Base-by-base conservation (phyloP, 352 stramenopile species). In the Blastocystis hominis region DNA sequence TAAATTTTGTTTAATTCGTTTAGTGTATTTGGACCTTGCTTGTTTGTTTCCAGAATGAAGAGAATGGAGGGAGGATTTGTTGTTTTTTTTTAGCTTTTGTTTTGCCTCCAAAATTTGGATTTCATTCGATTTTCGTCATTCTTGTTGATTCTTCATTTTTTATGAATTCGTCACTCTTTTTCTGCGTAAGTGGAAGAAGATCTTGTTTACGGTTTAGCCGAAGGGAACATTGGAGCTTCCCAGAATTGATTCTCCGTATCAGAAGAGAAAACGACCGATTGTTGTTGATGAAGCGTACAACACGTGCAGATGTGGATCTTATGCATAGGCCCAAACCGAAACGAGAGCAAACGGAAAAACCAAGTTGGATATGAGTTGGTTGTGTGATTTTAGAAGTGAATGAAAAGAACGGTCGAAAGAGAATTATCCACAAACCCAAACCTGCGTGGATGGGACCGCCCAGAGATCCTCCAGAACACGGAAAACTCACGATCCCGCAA, bases 351-450 rank as follows among this genome's bases (percentile, higher is more conserved):
- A n/a, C 66, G 38, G 36, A 30, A 9, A 84, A 64, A 9, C 7
- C 68, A 84, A 47, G 13, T 34, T 53, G 36, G 1, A 10, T 38
- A 17, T 47, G 54, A 53, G n/a, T 13, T 47, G 34, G 3, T n/a
- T 20, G 6, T 4, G 5, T 66, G 6, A 2, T 54, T 2, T 54
- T 66, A 80, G 50, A 68, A 36, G 50, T 77, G 1, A 77, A 61
- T 17, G 66, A 55, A n/a, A 61, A 46, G 9, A 53, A 61, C 24
- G 55, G 55, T 9, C 59, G 72, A 64, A 84, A 84, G 44, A 46
- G 72, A 17, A 69, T 84, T 0, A 68, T 84, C 34, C 72, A 84
- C 46, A 84, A 84, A 69, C 46, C 72, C 36, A 84, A 84, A 47
- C 72, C 72, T 34, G 3, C 47, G 5, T 84, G 53, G 20, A 24